Evolutionary conservation across 2,329 filamentous ascomycete species (phyloP).

Genomic region (Emergomyces africanus): DNA sequence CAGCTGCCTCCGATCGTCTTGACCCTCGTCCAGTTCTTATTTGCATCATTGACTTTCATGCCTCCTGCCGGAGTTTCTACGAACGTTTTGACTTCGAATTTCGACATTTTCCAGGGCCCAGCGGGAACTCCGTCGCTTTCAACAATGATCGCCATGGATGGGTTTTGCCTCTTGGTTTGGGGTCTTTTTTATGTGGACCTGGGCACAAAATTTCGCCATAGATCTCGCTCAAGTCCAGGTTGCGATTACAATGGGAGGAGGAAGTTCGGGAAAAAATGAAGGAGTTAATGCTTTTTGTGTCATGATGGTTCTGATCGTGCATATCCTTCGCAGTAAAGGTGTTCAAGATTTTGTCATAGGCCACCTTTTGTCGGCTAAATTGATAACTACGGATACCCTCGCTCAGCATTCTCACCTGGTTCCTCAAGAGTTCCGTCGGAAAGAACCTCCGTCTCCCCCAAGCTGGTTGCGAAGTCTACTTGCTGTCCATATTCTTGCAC

Average conservation of each 20-base stretch:
- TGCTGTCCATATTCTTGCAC: constrained; percentile 37
- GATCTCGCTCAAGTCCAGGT: constrained; percentile 90
- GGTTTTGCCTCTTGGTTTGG: constrained; percentile 73
- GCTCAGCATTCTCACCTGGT: constrained; percentile 32
- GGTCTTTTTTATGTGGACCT: constrained; percentile 68
- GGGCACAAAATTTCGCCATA: constrained; percentile 74
- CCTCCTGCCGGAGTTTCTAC: constrained; percentile 67
- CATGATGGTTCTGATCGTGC: constrained; percentile 33
- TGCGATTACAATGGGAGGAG: constrained; percentile 77
- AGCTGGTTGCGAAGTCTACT: constrained; percentile 36
- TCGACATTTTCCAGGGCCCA: constrained; percentile 82
- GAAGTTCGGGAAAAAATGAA: constrained; percentile 41
- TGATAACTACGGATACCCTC: constrained; percentile 31
- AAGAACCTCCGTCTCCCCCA: constrained; percentile 29
- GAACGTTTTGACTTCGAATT: constrained; percentile 62
- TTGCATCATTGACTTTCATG: constrained; percentile 85
- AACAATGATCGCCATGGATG: constrained; percentile 72
- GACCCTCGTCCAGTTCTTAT: constrained; percentile 80
- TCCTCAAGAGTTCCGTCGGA: constrained; percentile 31
- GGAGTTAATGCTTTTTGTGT: constrained; percentile 35
- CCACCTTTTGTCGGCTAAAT: constrained; percentile 32
- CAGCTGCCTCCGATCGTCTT: constrained; percentile 81
- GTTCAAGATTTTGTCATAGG: constrained; percentile 38
- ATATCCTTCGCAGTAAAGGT: constrained; percentile 33
- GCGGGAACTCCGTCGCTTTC: constrained; percentile 75